phyloP scores from a whole-genome alignment of 257 asterid species.

The Solanum bukasovii region DNA sequence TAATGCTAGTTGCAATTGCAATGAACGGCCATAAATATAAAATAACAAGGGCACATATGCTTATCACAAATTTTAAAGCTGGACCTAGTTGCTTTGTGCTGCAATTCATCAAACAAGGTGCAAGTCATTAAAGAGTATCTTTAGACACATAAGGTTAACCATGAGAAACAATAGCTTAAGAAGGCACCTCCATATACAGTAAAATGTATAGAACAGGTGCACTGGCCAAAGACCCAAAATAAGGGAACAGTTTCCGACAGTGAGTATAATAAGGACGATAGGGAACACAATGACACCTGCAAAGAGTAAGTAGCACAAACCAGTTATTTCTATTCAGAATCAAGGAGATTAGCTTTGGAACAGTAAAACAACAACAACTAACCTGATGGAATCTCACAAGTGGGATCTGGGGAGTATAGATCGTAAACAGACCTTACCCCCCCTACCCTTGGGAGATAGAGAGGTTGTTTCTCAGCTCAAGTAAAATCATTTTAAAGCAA shows the following conservation, averaged over 20 bases:
- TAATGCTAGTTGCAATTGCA: slow-evolving; percentile 37
- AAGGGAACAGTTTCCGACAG: slow-evolving; percentile 46
- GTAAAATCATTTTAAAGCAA: neutral
- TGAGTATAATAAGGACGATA: slow-evolving; percentile 41
- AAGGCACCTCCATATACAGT: slow-evolving; percentile 60
- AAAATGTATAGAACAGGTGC: slow-evolving; percentile 61
- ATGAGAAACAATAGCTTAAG: neutral
- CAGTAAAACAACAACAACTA: neutral
- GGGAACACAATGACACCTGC: slow-evolving; percentile 76
- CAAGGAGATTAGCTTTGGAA: neutral
- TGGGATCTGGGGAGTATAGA: neutral
- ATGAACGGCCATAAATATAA: slow-evolving; percentile 50
- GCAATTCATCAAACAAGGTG: slow-evolving; percentile 10
- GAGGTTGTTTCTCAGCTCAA: neutral
- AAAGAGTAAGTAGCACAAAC: neutral
- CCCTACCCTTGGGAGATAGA: neutral
- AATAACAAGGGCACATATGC: slow-evolving; percentile 31
- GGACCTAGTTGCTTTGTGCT: slow-evolving; percentile 79
- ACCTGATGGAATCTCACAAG: neutral
- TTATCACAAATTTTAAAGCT: slow-evolving; percentile 48
- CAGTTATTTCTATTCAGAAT: neutral
- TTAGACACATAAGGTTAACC: neutral
- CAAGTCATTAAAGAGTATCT: neutral
- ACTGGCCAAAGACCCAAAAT: slow-evolving; percentile 74
- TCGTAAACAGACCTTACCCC: neutral